phyloP scores from a whole-genome alignment of 192 early-diverging fungal genomes.

The Coemansia pectinata region DNA sequence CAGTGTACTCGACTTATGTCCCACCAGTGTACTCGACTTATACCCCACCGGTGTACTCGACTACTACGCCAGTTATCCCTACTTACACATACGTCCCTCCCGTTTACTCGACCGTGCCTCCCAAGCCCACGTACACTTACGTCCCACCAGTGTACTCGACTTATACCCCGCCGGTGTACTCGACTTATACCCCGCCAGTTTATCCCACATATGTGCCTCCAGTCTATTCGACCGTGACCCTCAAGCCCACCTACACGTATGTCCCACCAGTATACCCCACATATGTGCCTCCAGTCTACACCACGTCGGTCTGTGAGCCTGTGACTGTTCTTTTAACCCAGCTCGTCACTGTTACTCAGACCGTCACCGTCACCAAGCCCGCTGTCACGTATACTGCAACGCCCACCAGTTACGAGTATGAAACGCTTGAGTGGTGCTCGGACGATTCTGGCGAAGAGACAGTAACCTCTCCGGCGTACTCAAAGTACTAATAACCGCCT shows the following conservation, averaged over 20 bases:
- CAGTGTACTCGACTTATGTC: background rate
- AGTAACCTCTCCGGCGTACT: background rate
- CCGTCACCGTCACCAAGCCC: conserved; percentile 9
- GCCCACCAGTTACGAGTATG: conserved; percentile 14
- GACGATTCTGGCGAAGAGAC: conserved; percentile 13
- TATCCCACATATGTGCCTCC: background rate
- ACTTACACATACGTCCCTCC: too few relatives aligned
- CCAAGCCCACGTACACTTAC: background rate
- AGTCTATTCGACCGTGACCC: background rate
- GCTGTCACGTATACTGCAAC: conserved; percentile 14
- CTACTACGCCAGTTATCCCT: background rate
- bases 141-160: background rate
- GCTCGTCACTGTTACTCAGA: conserved; percentile 17
- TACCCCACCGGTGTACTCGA: background rate
- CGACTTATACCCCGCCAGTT: background rate
- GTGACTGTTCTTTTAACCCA: conserved; percentile 17
- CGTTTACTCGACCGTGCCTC: too few relatives aligned
- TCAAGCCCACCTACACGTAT: background rate
- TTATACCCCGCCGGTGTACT: background rate
- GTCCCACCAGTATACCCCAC: conserved; percentile 5
- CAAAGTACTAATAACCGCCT: conserved; percentile 3
- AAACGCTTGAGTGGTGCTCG: conserved; percentile 33
- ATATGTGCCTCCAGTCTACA: conserved; percentile 20
- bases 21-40: background rate
- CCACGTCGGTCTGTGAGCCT: conserved; percentile 19